Percentiles rank a stretch among this genome's conserved stretches.
These are phyloP conservation scores for Keqinozyma sinolaborantium DNA, from an alignment of 1,139 yeast species.

Conservation along the genomic window DNA sequence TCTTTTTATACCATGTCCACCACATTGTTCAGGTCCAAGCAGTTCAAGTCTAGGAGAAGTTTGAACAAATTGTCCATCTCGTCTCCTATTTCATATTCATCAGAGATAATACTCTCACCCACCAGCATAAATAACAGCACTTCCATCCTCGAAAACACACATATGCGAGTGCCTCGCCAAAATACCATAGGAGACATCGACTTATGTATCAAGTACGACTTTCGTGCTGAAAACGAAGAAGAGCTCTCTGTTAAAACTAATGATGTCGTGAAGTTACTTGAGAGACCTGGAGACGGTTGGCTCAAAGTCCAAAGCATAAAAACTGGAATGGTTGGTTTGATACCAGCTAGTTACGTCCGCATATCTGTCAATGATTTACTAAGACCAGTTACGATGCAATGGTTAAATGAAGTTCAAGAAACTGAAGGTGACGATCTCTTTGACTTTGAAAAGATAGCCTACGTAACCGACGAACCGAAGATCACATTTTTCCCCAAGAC, in stretches of 20 bases:
- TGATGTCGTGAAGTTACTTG: slow-evolving; percentile 35
- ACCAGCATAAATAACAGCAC: too few relatives aligned
- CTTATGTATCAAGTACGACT: slow-evolving; percentile 21
- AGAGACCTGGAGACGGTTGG: slow-evolving; percentile 44
- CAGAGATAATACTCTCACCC: too few relatives aligned
- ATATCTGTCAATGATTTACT: slow-evolving; percentile 39
- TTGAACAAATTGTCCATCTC: slow-evolving; percentile 28
- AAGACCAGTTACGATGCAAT: slow-evolving; percentile 35
- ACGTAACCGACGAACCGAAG: background rate
- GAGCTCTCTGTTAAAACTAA: slow-evolving; percentile 34
- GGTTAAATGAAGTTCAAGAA: slow-evolving; percentile 26
- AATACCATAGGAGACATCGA: background rate
- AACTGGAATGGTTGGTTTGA: slow-evolving; percentile 30
- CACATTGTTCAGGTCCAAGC: slow-evolving; percentile 26
- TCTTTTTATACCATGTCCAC: slow-evolving; percentile 22
- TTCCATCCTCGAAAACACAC: too few relatives aligned
- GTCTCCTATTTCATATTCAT: too few relatives aligned
- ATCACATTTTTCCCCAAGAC: slow-evolving; percentile 23
- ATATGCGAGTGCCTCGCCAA: too few relatives aligned
- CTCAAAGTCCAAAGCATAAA: slow-evolving; percentile 37
- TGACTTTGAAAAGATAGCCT: slow-evolving; percentile 10
- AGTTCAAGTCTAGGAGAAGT: slow-evolving; percentile 22
- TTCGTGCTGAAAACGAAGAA: slow-evolving; percentile 29
- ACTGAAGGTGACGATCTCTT: slow-evolving; percentile 8
- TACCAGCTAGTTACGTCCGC: slow-evolving; percentile 42